Evolutionary conservation across 306 rosid genomes (phyloP).

Genomic region (Prunus armeniaca): DNA sequence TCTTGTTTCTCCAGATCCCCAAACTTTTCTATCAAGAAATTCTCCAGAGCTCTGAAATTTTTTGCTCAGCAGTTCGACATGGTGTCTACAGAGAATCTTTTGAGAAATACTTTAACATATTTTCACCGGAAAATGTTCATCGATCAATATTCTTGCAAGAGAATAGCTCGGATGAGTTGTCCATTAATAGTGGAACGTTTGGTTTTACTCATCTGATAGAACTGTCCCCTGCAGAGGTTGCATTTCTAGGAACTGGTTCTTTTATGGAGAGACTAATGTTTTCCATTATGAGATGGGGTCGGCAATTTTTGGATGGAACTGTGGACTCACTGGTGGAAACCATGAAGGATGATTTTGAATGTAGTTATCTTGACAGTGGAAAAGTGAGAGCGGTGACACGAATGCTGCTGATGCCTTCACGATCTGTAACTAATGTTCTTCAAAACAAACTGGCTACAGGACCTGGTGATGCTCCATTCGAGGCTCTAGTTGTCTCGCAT

Average conservation of each 20-base stretch:
- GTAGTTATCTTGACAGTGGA: conserved; percentile 50
- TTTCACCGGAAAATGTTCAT: conserved; percentile 64
- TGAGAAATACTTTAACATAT: conserved; percentile 60
- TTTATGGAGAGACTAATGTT: conserved; percentile 72
- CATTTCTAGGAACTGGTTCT: conserved; percentile 74
- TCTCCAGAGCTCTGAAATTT: conserved; percentile 49
- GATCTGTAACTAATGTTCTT: conserved; percentile 48
- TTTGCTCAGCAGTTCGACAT: conserved; percentile 47
- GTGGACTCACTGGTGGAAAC: conserved; percentile 53
- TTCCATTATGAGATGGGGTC: conserved; percentile 72
- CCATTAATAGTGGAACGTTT: conserved; percentile 58
- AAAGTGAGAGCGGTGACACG: conserved; percentile 75
- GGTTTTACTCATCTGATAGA: conserved; percentile 87
- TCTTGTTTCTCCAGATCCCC: conserved; percentile 59
- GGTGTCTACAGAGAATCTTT: conserved; percentile 60
- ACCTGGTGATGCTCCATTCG: conserved; percentile 66
- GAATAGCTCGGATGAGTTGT: conserved; percentile 24
- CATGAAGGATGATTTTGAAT: conserved; percentile 50
- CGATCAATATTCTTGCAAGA: conserved; percentile 59
- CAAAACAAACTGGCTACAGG: conserved; percentile 59
- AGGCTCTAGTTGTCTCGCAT: conserved; percentile 72
- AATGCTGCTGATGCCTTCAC: conserved; percentile 79
- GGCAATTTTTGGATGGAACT: conserved; percentile 51
- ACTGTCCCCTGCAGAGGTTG: conserved; percentile 78
- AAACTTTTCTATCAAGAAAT: conserved; percentile 69